phyloP scores from a whole-genome alignment of 2,329 filamentous ascomycete species.

The Colletotrichum acutatum region DNA sequence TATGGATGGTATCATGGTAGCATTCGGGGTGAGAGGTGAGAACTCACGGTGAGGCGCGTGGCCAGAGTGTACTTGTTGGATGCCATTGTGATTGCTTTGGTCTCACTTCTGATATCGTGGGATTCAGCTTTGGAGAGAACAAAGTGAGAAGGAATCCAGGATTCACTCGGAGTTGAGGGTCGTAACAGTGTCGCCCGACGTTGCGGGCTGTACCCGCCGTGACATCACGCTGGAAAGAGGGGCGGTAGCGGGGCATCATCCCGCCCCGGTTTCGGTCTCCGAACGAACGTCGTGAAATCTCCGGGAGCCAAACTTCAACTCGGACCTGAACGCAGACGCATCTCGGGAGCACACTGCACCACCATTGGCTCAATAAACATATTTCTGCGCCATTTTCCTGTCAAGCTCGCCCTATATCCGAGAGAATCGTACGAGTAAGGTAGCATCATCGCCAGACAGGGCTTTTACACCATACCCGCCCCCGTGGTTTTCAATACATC shows the following conservation, averaged over 20 bases:
- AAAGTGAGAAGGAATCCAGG: background rate
- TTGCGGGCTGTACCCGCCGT: slow-evolving; percentile 31
- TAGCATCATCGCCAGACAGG: background rate
- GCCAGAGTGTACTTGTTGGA: slow-evolving; percentile 24
- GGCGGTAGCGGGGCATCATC: slow-evolving; percentile 16
- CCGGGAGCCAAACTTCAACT: background rate
- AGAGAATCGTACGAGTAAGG: background rate
- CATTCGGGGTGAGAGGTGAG: background rate
- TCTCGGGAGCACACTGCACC: background rate
- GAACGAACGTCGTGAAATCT: slow-evolving; percentile 15
- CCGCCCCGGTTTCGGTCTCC: slow-evolving; percentile 31
- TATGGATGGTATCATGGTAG: background rate
- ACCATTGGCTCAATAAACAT: background rate
- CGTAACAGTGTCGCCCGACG: background rate
- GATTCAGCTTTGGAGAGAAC: too few species aligned
- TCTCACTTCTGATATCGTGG: background rate
- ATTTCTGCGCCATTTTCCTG: background rate
- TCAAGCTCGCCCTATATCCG: background rate
- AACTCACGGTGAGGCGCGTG: slow-evolving; percentile 27
- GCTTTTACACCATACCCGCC: background rate
- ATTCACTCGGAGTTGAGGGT: background rate
- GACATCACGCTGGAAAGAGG: slow-evolving; percentile 34
- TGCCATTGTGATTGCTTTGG: slow-evolving; percentile 3
- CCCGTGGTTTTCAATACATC: too few species aligned
- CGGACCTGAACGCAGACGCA: background rate